These are phyloP conservation scores for Lophium mytilinum DNA, from an alignment of 495 filamentous ascomycete species.

Conservation along the genomic window DNA sequence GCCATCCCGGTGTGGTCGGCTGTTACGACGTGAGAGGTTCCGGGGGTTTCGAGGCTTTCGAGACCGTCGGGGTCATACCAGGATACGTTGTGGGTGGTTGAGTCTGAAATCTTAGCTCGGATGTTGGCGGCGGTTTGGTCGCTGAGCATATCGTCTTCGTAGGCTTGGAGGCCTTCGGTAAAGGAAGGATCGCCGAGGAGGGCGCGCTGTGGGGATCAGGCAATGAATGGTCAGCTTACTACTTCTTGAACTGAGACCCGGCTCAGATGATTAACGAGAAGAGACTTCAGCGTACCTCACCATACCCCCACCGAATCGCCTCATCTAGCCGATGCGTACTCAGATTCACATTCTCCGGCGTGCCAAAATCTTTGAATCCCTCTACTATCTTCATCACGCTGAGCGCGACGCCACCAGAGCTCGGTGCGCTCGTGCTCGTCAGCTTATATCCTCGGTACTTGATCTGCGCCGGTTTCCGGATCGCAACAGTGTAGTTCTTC, in stretches of 20 bases:
- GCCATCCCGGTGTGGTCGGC: constrained; percentile 62
- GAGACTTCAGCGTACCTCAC: constrained; percentile 37
- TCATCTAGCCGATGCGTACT: constrained; percentile 78
- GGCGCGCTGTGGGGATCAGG: constrained; percentile 38
- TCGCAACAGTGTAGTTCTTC: constrained; percentile 54
- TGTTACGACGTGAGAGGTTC: constrained; percentile 68
- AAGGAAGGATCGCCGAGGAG: constrained; percentile 74
- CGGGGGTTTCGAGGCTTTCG: constrained; percentile 56
- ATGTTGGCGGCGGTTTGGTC: constrained; percentile 48
- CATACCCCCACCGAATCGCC: constrained; percentile 82
- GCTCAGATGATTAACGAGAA: too few species aligned
- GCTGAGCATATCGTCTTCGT: constrained; percentile 58
- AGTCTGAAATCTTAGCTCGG: constrained; percentile 60
- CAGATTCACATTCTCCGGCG: constrained; percentile 44
- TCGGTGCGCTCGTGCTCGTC: constrained; percentile 60
- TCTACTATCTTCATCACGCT: constrained; percentile 70
- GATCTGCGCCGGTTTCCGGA: constrained; percentile 55
- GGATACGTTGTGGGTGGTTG: constrained; percentile 54
- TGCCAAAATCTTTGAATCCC: constrained; percentile 56
- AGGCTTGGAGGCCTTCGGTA: constrained; percentile 52
- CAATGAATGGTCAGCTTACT: background rate
- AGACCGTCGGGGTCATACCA: constrained; percentile 63
- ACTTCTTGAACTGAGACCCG: too few species aligned
- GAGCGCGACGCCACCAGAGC: constrained; percentile 63
- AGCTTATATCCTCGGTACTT: constrained; percentile 64